phyloP scores from a whole-genome alignment of 805 yeast genomes.

The Metschnikowia bowlesiae region DNA sequence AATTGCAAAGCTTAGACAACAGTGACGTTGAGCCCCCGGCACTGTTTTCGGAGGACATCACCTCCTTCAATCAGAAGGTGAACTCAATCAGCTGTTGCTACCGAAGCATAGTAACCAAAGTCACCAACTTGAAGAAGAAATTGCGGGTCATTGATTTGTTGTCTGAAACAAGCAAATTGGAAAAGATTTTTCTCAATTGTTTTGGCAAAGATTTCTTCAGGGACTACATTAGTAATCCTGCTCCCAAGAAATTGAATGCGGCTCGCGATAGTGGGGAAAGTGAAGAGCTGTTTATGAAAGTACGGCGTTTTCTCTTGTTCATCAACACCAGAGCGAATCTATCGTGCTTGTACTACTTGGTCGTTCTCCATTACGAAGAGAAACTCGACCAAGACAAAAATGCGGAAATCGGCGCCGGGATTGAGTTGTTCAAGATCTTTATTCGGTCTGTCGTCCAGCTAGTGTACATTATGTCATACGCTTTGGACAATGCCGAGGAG shows the following conservation, averaged over 20 bases:
- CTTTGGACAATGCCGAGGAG: slow-evolving; percentile 38
- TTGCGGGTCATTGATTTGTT: slow-evolving; percentile 36
- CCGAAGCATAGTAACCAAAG: slow-evolving; percentile 24
- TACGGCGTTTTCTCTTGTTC: slow-evolving; percentile 31
- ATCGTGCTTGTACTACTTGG: slow-evolving; percentile 37
- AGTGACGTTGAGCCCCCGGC: slow-evolving; percentile 27
- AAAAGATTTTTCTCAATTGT: slow-evolving; percentile 29
- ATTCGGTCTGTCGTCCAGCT: slow-evolving; percentile 39
- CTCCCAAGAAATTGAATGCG: slow-evolving; percentile 14
- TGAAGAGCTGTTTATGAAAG: slow-evolving; percentile 30
- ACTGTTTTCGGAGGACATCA: slow-evolving; percentile 1
- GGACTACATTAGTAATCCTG: slow-evolving; percentile 34
- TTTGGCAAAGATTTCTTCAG: slow-evolving; percentile 42
- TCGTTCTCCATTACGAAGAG: slow-evolving; percentile 39
- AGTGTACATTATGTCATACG: slow-evolving; percentile 41
- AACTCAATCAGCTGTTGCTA: slow-evolving; percentile 23
- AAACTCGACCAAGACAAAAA: slow-evolving; percentile 24
- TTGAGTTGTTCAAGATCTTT: slow-evolving; percentile 39
- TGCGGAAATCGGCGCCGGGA: slow-evolving; percentile 34
- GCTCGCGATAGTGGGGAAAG: slow-evolving; percentile 12
- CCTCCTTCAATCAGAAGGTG: slow-evolving; percentile 11
- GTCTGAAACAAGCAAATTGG: slow-evolving; percentile 33
- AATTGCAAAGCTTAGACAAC: slow-evolving; percentile 23
- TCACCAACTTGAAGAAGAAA: slow-evolving; percentile 24
- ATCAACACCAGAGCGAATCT: slow-evolving; percentile 36